phyloP scores from a whole-genome alignment of 2,329 filamentous ascomycete species.

The Zymoseptoria ardabiliae region DNA sequence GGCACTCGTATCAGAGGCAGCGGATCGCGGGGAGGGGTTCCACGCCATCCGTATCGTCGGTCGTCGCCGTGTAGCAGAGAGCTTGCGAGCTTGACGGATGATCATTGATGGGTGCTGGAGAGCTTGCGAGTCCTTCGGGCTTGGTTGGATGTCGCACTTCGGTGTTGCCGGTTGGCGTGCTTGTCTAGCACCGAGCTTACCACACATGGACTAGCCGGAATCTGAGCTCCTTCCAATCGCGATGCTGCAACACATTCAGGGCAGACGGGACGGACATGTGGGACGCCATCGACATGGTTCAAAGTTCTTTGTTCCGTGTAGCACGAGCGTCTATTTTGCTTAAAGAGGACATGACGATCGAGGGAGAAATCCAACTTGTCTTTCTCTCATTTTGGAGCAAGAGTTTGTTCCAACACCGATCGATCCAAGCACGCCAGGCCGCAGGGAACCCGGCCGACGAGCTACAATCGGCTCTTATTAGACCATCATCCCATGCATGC shows the following conservation, averaged over 20 bases:
- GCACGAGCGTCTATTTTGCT: conserved; percentile 15
- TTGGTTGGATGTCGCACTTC: conserved; percentile 12
- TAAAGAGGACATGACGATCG: not conserved
- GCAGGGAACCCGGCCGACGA: not conserved
- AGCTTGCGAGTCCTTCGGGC: not conserved
- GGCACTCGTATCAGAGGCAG: conserved; percentile 16
- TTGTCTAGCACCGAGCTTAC: not conserved
- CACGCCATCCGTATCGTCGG: conserved; percentile 14
- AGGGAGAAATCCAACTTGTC: not conserved
- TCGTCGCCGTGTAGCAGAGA: conserved; percentile 1
- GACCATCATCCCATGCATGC: too few relatives aligned
- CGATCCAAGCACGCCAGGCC: not conserved
- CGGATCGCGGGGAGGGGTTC: conserved; percentile 12
- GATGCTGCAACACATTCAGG: not conserved
- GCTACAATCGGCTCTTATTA: not conserved
- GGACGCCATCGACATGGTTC: not conserved
- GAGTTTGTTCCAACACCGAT: not conserved
- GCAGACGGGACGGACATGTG: not conserved
- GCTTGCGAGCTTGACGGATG: conserved; percentile 4
- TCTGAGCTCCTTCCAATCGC: not conserved
- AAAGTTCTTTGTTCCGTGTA: conserved; percentile 3
- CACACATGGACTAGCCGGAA: not conserved
- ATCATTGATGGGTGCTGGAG: not conserved
- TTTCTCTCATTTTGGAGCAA: not conserved
- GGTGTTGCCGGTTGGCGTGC: not conserved